Conservation (phyloP, 768 basidiomycete species). For the Gymnopilus dilepis region DNA sequence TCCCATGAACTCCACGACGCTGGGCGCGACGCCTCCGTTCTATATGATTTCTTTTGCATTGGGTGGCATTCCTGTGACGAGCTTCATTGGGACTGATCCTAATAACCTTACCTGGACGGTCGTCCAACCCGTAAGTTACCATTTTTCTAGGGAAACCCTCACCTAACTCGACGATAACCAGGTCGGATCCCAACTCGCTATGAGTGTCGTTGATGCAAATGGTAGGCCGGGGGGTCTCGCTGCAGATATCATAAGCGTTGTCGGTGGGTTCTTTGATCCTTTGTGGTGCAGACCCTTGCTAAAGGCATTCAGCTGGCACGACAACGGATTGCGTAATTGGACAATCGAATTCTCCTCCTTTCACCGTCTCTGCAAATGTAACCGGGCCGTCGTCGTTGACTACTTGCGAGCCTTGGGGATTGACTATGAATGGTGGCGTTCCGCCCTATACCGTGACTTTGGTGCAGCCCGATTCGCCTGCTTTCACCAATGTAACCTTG, state of each 20-base stretch:
- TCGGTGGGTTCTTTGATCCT: neutral
- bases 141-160: neutral
- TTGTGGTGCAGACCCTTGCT: neutral
- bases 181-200: constrained; percentile 44
- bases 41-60: constrained; percentile 45
- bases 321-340: neutral
- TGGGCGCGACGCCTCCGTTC: constrained; percentile 35
- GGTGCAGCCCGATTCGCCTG: constrained; percentile 38
- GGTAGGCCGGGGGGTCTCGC: constrained; percentile 44
- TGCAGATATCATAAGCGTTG: constrained; percentile 18
- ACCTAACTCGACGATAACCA: neutral
- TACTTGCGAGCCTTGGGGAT: constrained; percentile 50
- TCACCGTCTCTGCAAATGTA: constrained; percentile 40
- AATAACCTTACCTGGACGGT: constrained; percentile 44
- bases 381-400: constrained; percentile 36
- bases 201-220: constrained; percentile 46
- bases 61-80: constrained; percentile 37
- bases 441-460: constrained; percentile 49
- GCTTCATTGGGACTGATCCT: constrained; percentile 37
- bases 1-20: neutral
- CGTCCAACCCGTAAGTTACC: constrained; percentile 40
- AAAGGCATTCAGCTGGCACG: neutral
- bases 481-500: constrained; percentile 46
- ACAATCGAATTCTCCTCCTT: constrained; percentile 5
- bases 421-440: constrained; percentile 44